Percentiles rank a stretch among this genome's conserved stretches.
These are phyloP conservation scores for Mycena galericulata DNA, from an alignment of 768 basidiomycete genomes.

Conservation along the genomic window DNA sequence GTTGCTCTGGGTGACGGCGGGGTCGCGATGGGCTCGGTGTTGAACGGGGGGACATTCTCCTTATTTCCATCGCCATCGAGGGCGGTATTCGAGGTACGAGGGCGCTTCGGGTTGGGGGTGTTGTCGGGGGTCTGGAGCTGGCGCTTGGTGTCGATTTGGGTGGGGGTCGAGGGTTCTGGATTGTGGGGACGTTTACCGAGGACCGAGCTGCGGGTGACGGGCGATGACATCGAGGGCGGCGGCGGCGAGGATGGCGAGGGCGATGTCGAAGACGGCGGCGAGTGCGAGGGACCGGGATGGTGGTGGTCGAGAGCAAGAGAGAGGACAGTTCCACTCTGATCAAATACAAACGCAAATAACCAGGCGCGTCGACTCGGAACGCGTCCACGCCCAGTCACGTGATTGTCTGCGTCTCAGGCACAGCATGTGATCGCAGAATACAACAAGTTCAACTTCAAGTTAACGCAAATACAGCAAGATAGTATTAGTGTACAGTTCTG, in stretches of 20 bases:
- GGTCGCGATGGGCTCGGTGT: slow-evolving; percentile 46
- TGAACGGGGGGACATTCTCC: slow-evolving; percentile 81
- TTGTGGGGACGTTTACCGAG: slow-evolving; percentile 48
- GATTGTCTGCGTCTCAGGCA: too few relatives aligned
- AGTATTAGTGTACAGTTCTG: too few relatives aligned
- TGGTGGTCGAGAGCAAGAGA: slow-evolving; percentile 26
- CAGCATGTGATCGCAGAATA: too few relatives aligned
- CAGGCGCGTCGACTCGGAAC: slow-evolving; percentile 24
- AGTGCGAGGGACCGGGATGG: slow-evolving; percentile 3
- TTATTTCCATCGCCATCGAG: slow-evolving; percentile 75
- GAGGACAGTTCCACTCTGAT: neutral
- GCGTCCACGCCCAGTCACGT: neutral
- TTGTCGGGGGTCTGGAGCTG: slow-evolving; percentile 69
- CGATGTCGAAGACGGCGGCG: slow-evolving; percentile 13
- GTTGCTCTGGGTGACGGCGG: slow-evolving; percentile 31
- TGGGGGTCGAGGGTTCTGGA: slow-evolving; percentile 38
- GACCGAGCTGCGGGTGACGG: slow-evolving; percentile 43
- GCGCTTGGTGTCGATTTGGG: slow-evolving; percentile 49
- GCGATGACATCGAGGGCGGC: slow-evolving; percentile 35
- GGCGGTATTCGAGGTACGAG: slow-evolving; percentile 57
- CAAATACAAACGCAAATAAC: slow-evolving; percentile 26
- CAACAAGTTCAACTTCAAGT: too few relatives aligned
- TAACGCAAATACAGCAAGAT: slow-evolving; percentile 14
- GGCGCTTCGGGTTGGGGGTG: slow-evolving; percentile 75
- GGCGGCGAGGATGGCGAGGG: neutral